phyloP scores from a whole-genome alignment of 2,329 filamentous ascomycete genomes.

The Colletotrichum viniferum region DNA sequence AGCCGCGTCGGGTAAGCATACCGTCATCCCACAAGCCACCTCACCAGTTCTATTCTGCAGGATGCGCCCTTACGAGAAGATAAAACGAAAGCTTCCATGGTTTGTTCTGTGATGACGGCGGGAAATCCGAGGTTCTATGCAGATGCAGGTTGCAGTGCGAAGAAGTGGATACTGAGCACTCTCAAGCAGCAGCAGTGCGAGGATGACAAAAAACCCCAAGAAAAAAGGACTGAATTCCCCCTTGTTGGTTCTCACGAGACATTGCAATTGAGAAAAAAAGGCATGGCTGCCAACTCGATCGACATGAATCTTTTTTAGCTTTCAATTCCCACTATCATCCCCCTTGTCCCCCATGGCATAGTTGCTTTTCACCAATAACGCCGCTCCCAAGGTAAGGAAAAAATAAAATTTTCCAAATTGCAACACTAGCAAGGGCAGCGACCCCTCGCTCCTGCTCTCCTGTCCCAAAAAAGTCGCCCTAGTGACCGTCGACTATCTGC shows the following conservation, averaged over 20 bases:
- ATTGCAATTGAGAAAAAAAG: neutral
- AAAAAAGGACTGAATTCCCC: neutral
- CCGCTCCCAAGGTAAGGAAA: neutral
- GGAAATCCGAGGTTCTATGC: neutral
- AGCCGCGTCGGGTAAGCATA: neutral
- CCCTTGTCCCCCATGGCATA: neutral
- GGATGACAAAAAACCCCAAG: neutral
- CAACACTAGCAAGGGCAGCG: constrained; percentile 4
- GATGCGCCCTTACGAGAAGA: neutral
- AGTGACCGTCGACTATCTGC: constrained; percentile 6
- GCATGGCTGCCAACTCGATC: neutral
- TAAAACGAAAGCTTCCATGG: neutral
- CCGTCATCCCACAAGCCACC: neutral
- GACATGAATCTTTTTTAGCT: neutral
- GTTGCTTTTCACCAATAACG: constrained; percentile 16
- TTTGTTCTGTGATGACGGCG: neutral
- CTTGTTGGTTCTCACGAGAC: neutral
- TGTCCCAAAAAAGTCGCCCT: neutral
- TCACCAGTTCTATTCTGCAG: neutral
- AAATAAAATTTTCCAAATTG: neutral
- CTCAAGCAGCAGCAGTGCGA: neutral
- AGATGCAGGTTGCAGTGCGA: neutral
- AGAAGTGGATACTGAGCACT: neutral
- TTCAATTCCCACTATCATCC: neutral
- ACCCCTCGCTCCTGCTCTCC: neutral